Evolutionary conservation across 352 stramenopile species (phyloP).

Genomic region (Phytophthora fragariae): DNA sequence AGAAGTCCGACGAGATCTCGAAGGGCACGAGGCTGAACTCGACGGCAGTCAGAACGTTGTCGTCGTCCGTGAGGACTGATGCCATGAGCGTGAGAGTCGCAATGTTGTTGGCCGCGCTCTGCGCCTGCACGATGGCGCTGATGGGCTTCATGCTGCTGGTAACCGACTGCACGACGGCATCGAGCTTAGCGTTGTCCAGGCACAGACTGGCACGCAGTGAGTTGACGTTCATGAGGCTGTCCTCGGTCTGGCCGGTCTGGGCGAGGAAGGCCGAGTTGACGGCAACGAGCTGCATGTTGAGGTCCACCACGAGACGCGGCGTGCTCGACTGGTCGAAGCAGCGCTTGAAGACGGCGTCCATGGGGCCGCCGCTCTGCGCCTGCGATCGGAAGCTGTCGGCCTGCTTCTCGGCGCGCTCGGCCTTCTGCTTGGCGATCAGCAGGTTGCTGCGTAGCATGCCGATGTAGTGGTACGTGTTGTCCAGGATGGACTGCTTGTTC

Average conservation of each 20-base stretch:
- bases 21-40: conserved; percentile 76
- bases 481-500: conserved; percentile 79
- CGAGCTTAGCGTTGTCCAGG: conserved; percentile 58
- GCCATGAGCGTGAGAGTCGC: conserved; percentile 62
- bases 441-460: conserved; percentile 70
- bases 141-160: conserved; percentile 51
- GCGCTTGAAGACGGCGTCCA: conserved; percentile 62
- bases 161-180: conserved; percentile 51
- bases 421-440: conserved; percentile 68
- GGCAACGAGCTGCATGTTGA: conserved; percentile 59
- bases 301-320: conserved; percentile 57
- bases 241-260: conserved; percentile 52
- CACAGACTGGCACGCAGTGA: conserved; percentile 55
- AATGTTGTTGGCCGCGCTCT: conserved; percentile 47
- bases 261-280: conserved; percentile 67
- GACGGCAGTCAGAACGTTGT: conserved; percentile 53
- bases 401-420: conserved; percentile 62
- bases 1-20: conserved; percentile 57
- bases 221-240: conserved; percentile 49
- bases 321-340: conserved; percentile 77
- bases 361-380: conserved; percentile 36
- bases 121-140: conserved; percentile 61
- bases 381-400: conserved; percentile 57
- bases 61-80: conserved; percentile 67
- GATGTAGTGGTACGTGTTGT: conserved; percentile 74